Base-by-base conservation (phyloP, 352 stramenopile genomes). In the Peronospora belbahrii region DNA sequence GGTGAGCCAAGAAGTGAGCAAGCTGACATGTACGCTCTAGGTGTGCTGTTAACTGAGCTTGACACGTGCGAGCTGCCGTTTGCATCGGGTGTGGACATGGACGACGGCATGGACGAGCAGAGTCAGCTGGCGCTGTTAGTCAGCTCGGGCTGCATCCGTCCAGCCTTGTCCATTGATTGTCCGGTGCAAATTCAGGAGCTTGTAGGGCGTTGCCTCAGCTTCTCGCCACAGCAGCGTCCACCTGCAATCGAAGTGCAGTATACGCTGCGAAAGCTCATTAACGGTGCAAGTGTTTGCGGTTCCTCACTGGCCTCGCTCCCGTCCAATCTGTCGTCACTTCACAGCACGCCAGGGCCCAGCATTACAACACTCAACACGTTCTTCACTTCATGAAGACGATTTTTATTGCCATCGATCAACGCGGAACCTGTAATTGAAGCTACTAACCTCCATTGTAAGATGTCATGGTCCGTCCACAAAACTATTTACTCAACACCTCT, bases 11-110 rank as follows among this genome's bases (percentile, higher is more conserved):
- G 38, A 47, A 65, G 42, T 27, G 62, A 68, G 6, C 46, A 66
- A 35, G 38, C 63, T 0, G 62, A 78, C 25, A 48, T 81, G 18
- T 83, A 83, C 41, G 41, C 71, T 7, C 40, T 83, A 1, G 71
- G 71, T 25, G 65, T 81, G 13, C 19, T 83, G 24, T 38, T 83
- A n/a, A 81, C 68, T 0, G 71, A 83, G 33, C 50, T 84, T 5
- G 72, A 84, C 30, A 82, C 72, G n/a, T 74, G 68, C 13, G 48
- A 77, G 38, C 44, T 65, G 5, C 72, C 72, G 6, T 82, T 74
- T 23, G 42, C 51, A 11, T 54, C 48, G 4, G 70, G 65, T 4
- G 54, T 77, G 4, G 62, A 71, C 18, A 62, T 67, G 45, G 68
- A 74, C 18, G 62, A 71, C 32, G 63, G 48, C 1, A 40, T 65